Evolutionary conservation across 495 filamentous ascomycete species (phyloP), one percentile per base, ranked within the genome.

Genomic region (Penicillium ucsense): DNA sequence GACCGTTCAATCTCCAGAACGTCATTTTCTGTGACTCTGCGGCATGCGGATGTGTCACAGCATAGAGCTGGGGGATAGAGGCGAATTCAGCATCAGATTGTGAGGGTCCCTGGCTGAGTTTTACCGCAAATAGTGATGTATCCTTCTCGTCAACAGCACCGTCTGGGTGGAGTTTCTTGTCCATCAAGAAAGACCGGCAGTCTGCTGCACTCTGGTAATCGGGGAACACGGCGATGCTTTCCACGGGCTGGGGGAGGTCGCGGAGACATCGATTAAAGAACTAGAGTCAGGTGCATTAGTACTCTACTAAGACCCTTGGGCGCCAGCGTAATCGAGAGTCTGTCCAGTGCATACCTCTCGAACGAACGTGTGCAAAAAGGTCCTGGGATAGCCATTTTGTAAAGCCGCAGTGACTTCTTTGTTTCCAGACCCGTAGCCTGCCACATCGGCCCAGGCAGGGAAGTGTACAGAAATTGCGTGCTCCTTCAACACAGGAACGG

Each of bases 1-100:
- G 31, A 12, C 53, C 53, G 2, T 38, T 53, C 20, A 52, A 38
- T 30, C 49, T 34, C 53, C 53, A 55, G 29, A 55, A 55, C 9
- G 5, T 7, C 28, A 34, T 34, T 29, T 27, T 34, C 2, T 29
- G 0, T n/a, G 20, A 27, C 11, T 7, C 33, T 45, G 43, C 27
- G 29, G 35, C 32, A 11, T 45, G 32, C 11, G 33, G 33, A 11
- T 30, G 36, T 12, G n/a, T 34, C 8, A 45, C 33, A 5, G 43
- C 43, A 32, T 27, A 45, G 43, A 45, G 32, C 20, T 20, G 20
- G 20, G 20, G 20, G 20, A 20, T 20, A 1, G 20, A 20, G 20
- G 20, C 20, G 20, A 20, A 20, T 20, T 20, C 20, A 20, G 20
- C 20, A 20, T 20, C 20, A 20, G 20, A 20, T 20, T 20, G 20